Percentiles rank a stretch among this genome's conserved stretches.
Evolutionary conservation across 2,329 filamentous ascomycete genomes (phyloP).

Genomic region (Parascedosporium putredinis): DNA sequence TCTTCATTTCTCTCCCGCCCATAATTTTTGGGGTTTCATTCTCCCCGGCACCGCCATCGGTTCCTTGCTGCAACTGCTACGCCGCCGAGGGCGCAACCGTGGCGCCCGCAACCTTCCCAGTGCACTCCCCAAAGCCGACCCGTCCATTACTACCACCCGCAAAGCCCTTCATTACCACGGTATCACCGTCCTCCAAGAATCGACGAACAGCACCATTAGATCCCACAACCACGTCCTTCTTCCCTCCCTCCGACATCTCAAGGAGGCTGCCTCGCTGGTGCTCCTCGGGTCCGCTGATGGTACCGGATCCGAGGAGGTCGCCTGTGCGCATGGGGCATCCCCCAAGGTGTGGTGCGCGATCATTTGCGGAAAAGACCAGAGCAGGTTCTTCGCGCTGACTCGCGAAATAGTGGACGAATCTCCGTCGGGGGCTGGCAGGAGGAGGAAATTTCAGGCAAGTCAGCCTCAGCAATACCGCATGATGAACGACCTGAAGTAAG

Average conservation of each 20-base stretch:
- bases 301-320: slow-evolving; percentile 53
- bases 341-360: slow-evolving; percentile 62
- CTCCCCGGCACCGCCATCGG: too few relatives aligned
- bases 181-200: slow-evolving; percentile 37
- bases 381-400: slow-evolving; percentile 27
- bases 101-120: slow-evolving; percentile 19
- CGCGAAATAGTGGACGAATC: slow-evolving; percentile 1
- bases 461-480: background rate
- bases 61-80: background rate
- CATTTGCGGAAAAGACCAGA: slow-evolving; percentile 73
- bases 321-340: slow-evolving; percentile 61
- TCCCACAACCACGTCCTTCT: slow-evolving; percentile 27
- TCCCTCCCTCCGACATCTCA: slow-evolving; percentile 35
- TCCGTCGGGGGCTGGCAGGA: background rate
- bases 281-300: slow-evolving; percentile 27
- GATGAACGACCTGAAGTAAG: background rate
- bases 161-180: slow-evolving; percentile 29
- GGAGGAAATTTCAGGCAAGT: background rate
- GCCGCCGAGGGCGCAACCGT: background rate
- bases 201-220: slow-evolving; percentile 26
- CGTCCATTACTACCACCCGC: slow-evolving; percentile 19
- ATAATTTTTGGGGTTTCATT: too few relatives aligned
- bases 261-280: slow-evolving; percentile 31
- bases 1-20: background rate
- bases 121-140: slow-evolving; percentile 35